phyloP scores from a whole-genome alignment of 129 eudicot species.

The Artemisia annua region DNA sequence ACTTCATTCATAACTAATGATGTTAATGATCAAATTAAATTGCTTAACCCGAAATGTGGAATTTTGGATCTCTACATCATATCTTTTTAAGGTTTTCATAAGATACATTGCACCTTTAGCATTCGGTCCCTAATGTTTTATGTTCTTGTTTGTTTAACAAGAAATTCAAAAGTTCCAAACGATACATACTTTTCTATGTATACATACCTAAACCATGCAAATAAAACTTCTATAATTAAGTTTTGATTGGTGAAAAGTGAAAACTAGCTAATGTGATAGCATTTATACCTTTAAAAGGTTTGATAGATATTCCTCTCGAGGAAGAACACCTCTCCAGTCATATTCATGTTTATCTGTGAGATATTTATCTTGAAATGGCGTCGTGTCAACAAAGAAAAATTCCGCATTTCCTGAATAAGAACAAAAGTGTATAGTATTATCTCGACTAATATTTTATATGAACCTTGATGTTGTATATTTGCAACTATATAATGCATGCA shows the following conservation, averaged over 20 bases:
- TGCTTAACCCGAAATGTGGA: no score
- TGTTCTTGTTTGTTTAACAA: no score
- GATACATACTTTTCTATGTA: no score
- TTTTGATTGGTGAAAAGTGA: neutral
- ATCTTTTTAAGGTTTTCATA: no score
- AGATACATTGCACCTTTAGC: no score
- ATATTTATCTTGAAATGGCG: conserved; percentile 58
- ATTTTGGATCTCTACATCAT: no score
- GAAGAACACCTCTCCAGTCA: conserved; percentile 74
- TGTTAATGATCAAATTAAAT: no score
- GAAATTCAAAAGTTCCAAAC: no score
- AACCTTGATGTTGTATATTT: neutral
- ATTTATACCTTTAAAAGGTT: conserved; percentile 39
- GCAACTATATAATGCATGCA: neutral
- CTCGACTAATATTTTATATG: neutral
- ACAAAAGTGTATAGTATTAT: neutral
- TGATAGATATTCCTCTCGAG: conserved; percentile 49
- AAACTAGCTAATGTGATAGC: neutral
- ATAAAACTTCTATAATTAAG: neutral
- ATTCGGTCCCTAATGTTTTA: no score
- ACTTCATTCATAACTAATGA: no score
- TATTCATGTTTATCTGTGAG: conserved; percentile 39
- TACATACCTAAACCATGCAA: no score
- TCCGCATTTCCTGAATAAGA: conserved; percentile 49
- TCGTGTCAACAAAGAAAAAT: conserved; percentile 68